Percentiles rank a stretch among this genome's conserved stretches.
phyloP scores from a whole-genome alignment of 2,329 filamentous ascomycete genomes.

The Fonsecaea pedrosoi region DNA sequence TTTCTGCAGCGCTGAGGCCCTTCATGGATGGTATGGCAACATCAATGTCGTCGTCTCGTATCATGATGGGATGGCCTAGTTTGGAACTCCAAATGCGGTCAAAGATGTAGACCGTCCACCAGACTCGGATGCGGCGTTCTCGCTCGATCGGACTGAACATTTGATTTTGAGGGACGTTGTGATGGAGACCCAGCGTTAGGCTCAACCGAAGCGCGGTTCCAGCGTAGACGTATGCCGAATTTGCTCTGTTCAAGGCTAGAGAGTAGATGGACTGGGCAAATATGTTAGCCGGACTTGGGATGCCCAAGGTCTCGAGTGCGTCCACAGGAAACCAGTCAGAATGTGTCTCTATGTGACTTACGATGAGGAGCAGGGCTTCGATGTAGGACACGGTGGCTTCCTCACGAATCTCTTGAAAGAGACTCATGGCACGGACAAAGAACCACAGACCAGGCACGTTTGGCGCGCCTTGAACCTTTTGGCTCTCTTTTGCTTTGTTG shows the following conservation, averaged over 20 bases:
- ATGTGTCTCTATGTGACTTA: background rate
- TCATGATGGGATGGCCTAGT: conserved; percentile 60
- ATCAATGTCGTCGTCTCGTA: conserved; percentile 62
- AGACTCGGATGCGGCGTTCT: conserved; percentile 39
- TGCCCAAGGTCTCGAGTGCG: too few relatives aligned
- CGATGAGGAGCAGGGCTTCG: conserved; percentile 11
- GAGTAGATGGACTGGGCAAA: conserved; percentile 9
- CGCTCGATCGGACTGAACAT: conserved; percentile 6
- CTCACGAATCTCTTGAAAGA: conserved; percentile 60
- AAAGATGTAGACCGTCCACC: conserved; percentile 64
- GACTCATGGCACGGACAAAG: conserved; percentile 49
- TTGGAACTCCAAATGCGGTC: conserved; percentile 60
- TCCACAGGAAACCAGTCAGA: background rate
- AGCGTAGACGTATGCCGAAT: conserved; percentile 14
- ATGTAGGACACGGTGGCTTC: conserved; percentile 52
- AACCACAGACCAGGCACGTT: background rate
- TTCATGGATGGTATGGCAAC: conserved; percentile 46
- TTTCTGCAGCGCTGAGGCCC: conserved; percentile 53
- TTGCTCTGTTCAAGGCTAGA: conserved; percentile 1
- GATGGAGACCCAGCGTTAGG: conserved; percentile 11
- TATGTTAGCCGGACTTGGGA: background rate
- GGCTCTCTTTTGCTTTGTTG: background rate
- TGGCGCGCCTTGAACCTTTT: background rate
- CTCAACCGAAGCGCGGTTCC: conserved; percentile 10
- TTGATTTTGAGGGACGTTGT: background rate